Evolutionary conservation across 495 filamentous ascomycete genomes (phyloP), one percentile per base, ranked within the genome.

Genomic region (Chaetomidium leptoderma): DNA sequence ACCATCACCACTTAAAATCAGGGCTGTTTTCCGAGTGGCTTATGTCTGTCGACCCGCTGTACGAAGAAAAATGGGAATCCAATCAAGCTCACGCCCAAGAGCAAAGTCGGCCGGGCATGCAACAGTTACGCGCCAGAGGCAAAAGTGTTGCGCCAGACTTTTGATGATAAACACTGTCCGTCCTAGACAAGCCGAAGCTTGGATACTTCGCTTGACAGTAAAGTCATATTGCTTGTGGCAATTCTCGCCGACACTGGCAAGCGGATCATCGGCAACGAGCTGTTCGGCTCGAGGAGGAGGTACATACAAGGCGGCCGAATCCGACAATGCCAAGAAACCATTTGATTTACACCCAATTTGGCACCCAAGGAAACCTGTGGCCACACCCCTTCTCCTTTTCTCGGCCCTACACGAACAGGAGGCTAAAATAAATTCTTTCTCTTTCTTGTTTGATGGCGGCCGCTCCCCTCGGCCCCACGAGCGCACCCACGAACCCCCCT

Each of bases 361-460:
- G 33, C 54, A 48, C 9, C 19, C 35, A 16, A 24, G 36, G 33
- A 35, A 37, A 47, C 33, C 23, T 4, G n/a, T 6, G 11, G 8
- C 30, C n/a, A 35, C 46, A 33, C 24, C 23, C 23, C 17, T 32
- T 16, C 29, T 36, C 47, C 23, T 24, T 23, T 40, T n/a, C 24
- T 30, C 30, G 35, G 13, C 14, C 29, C 2, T 44, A 46, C 54
- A 45, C 21, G 37, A 17, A 26, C 26, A 53, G 21, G 40, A 59
- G 44, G 55, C 57, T 53, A 65, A 64, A 66, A 55, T 23, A 53
- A 62, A 51, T 6, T n/a, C n/a, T 30, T 53, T 57, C 48, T 59
- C 43, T 54, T 68, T 27, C 59, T 57, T 46, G 51, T 62, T 56
- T 56, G 57, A 44, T 57, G 60, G 55, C 37, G 62, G 58, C 59